phyloP scores from a whole-genome alignment of 345 rosid genomes.

The Eutrema heterophyllum region DNA sequence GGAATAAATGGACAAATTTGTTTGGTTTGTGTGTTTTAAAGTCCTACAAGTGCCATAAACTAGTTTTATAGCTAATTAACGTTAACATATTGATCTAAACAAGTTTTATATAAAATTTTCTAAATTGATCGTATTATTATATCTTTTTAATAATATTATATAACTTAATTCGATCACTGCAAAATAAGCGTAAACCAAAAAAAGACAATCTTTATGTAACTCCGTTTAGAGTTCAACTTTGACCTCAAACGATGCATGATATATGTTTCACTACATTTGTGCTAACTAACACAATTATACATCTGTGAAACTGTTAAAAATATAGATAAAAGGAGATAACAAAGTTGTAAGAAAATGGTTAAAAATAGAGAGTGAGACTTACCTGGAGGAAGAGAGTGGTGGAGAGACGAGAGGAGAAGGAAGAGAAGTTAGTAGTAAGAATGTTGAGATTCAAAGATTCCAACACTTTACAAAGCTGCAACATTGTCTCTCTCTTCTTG shows the following conservation, averaged over 20 bases:
- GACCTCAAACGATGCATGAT: neutral
- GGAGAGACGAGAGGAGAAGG: conserved; percentile 62
- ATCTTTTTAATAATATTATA: neutral
- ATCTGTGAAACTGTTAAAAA: neutral
- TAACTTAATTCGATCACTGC: neutral
- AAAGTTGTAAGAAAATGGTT: neutral
- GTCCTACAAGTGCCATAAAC: neutral
- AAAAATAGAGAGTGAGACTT: neutral
- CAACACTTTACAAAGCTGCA: conserved; percentile 68
- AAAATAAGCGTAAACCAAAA: neutral
- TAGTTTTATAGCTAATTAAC: neutral
- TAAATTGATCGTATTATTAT: neutral
- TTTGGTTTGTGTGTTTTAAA: neutral
- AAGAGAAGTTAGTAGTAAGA: conserved; percentile 64
- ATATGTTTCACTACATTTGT: neutral
- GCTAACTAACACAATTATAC: neutral
- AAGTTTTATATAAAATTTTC: neutral
- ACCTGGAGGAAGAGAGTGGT: conserved; percentile 83
- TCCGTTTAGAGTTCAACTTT: neutral
- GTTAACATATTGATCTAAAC: neutral
- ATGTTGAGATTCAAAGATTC: conserved; percentile 81
- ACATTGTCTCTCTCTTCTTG: conserved; percentile 78
- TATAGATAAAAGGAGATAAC: neutral
- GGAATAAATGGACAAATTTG: neutral
- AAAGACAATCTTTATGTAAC: neutral